Evolutionary conservation across 306 rosid species (phyloP), one percentile per base, ranked within the genome.

Genomic region (Echinosophora koreensis): DNA sequence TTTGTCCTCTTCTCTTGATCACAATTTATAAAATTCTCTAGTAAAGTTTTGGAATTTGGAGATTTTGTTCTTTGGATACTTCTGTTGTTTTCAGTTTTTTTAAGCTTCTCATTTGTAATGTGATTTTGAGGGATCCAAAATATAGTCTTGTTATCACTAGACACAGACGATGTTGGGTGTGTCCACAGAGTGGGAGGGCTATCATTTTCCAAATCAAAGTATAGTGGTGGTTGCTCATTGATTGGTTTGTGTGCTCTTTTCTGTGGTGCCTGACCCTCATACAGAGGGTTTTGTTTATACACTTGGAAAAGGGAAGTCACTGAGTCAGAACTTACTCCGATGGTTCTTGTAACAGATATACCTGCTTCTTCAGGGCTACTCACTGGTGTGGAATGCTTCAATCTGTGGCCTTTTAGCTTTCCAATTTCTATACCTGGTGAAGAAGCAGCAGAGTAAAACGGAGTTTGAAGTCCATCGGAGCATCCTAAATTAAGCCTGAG

Each of bases 261-360:
- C 5, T 63, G 83, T 30, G 73, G 75, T 42, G 80, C 86, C 71
- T 84, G 82, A 55, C 88, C 84, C 80, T 95, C 92, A 64, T 78
- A 90, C 17, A 95, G 91, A 71, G 99, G 97, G 64, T 90, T 95
- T 82, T 92, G 92, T 76, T 88, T 91, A 66, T 88, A 95, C 50
- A 95, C 89, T 39, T 84, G 86, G 77, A 90, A 91, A 83, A 74
- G 84, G 58, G 97, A 92, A 75, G 88, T 61, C 47, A 51, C 69
- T 16, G 88, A 87, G 49, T 92, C 90, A 51, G 86, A 84, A 79
- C 90, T 91, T 78, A 84, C 90, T 78, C 88, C 84, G 0, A 85
- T 82, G 57, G 84, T 83, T 83, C 88, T 90, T 46, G 89, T 82
- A 79, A 77, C 76, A 44, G 93, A 92, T 76, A 90, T 74, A 77